Evolutionary conservation across 768 basidiomycete genomes (phyloP).

Genomic region (Trametopsis cervina): DNA sequence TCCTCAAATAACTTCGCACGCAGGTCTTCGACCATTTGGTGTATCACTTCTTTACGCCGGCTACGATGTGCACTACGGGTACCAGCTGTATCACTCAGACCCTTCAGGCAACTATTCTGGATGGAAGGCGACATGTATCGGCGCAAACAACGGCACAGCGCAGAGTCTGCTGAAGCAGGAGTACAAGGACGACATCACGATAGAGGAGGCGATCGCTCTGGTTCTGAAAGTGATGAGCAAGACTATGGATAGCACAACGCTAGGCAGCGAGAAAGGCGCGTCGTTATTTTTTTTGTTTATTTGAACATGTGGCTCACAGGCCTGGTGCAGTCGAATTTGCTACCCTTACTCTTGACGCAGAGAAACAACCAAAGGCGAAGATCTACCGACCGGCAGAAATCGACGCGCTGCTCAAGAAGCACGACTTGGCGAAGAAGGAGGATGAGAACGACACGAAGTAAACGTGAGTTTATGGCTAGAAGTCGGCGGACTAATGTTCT

Average conservation of each 20-base stretch:
- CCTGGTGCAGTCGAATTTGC: conserved; percentile 85
- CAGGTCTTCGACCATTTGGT: conserved; percentile 97
- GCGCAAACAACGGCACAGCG: conserved; percentile 96
- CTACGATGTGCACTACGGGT: conserved; percentile 90
- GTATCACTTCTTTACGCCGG: conserved; percentile 96
- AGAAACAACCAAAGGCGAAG: conserved; percentile 78
- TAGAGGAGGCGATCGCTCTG: conserved; percentile 90
- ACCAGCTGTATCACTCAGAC: conserved; percentile 98
- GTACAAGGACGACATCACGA: conserved; percentile 89
- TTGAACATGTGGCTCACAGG: conserved; percentile 4
- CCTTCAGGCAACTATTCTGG: conserved; percentile 98
- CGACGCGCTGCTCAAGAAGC: conserved; percentile 69
- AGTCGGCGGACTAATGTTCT: conserved; percentile 1
- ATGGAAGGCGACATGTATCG: conserved; percentile 98
- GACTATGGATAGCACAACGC: conserved; percentile 97
- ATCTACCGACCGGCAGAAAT: conserved; percentile 88
- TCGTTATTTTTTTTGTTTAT: conserved; percentile 6
- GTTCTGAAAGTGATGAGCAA: conserved; percentile 96
- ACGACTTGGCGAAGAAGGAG: conserved; percentile 83
- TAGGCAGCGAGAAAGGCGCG: conserved; percentile 94
- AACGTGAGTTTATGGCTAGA: conserved; percentile 15
- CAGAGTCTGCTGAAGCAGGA: conserved; percentile 96
- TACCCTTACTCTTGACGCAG: conserved; percentile 79
- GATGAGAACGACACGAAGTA: conserved; percentile 78
- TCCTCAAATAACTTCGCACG: conserved; percentile 7